phyloP scores from a whole-genome alignment of 495 filamentous ascomycete genomes.

The Penicillium parvum region DNA sequence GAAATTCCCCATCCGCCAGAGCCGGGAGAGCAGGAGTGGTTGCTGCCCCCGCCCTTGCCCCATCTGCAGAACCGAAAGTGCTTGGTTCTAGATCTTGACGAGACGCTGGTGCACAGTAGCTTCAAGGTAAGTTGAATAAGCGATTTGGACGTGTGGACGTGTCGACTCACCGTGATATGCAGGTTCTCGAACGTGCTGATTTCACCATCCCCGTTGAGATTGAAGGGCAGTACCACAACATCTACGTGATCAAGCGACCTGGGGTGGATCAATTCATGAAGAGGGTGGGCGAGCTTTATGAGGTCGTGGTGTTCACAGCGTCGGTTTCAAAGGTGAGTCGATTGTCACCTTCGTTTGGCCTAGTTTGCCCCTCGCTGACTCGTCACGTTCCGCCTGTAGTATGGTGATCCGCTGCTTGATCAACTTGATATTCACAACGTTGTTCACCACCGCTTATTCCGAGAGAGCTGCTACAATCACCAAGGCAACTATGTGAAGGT shows the following conservation, averaged over 20 bases:
- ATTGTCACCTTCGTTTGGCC: not conserved
- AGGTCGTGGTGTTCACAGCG: constrained; percentile 97
- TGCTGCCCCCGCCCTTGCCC: constrained; percentile 74
- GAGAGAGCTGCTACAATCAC: constrained; percentile 98
- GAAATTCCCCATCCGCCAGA: constrained; percentile 28
- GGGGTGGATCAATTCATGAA: constrained; percentile 99
- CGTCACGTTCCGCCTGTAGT: constrained; percentile 48
- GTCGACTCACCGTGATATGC: constrained; percentile 15
- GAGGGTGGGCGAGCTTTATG: constrained; percentile 93
- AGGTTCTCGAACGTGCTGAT: constrained; percentile 97
- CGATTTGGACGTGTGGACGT: not conserved
- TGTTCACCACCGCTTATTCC: constrained; percentile 93
- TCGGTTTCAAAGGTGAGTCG: constrained; percentile 89
- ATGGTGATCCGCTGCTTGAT: constrained; percentile 92
- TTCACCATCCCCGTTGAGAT: constrained; percentile 99
- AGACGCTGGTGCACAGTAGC: constrained; percentile 98
- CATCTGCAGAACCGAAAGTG: constrained; percentile 85
- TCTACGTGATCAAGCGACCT: constrained; percentile 97
- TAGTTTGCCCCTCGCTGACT: constrained; percentile 8
- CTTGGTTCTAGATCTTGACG: constrained; percentile 91
- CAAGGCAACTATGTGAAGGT: constrained; percentile 99
- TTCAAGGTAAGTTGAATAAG: constrained; percentile 75
- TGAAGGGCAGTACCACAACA: constrained; percentile 97
- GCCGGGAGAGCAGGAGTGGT: constrained; percentile 56
- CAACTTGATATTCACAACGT: constrained; percentile 97